phyloP scores from a whole-genome alignment of 148 eudicot species.

The Pharnaceum exiguum region DNA sequence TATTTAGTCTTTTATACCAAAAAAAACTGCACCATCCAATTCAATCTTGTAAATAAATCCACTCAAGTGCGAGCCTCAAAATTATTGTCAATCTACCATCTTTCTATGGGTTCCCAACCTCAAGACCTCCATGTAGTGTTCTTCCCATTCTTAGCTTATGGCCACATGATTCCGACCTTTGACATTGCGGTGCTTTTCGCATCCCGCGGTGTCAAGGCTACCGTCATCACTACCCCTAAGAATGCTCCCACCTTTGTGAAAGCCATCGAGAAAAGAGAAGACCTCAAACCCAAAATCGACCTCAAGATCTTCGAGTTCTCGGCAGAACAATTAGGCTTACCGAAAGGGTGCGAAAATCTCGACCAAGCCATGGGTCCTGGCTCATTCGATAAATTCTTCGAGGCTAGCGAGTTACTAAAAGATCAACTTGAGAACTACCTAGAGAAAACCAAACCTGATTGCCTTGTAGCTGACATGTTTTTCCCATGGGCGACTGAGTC shows the following conservation, averaged over 20 bases:
- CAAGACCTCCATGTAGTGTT: constrained; percentile 41
- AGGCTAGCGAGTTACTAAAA: constrained; percentile 25
- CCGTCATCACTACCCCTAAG: constrained; percentile 49
- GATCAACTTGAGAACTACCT: constrained; percentile 38
- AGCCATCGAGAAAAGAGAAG: constrained; percentile 4
- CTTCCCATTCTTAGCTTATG: constrained; percentile 45
- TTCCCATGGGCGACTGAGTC: constrained; percentile 38
- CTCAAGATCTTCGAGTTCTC: constrained; percentile 33
- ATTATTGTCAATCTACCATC: no score
- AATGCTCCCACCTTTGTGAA: constrained; percentile 25
- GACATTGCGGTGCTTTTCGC: constrained; percentile 49
- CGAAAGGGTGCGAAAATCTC: constrained; percentile 28
- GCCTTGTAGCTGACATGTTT: constrained; percentile 44
- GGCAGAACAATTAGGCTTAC: constrained; percentile 22
- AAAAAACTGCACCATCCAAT: no score
- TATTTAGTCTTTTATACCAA: no score
- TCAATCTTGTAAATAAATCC: no score
- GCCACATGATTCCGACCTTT: constrained; percentile 56
- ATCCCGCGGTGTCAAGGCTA: constrained; percentile 33
- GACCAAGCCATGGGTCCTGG: constrained; percentile 13
- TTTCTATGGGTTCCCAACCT: constrained; percentile 20
- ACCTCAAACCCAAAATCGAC: neutral
- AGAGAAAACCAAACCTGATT: constrained; percentile 25
- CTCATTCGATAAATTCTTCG: constrained; percentile 16
- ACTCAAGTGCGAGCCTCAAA: no score